phyloP scores from a whole-genome alignment of 345 rosid genomes.

The Corymbia maculata region DNA sequence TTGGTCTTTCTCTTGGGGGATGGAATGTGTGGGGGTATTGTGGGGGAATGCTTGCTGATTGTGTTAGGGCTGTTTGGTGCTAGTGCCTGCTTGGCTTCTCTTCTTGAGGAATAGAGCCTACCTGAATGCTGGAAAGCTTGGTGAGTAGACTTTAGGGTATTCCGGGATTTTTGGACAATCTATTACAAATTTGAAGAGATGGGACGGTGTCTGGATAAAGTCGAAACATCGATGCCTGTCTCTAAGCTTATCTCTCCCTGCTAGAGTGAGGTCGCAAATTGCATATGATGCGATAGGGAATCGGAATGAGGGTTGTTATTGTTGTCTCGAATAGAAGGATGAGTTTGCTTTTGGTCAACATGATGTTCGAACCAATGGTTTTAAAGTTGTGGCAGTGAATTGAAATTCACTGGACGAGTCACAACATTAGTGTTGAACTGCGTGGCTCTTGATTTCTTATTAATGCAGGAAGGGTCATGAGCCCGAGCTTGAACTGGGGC shows the following conservation, averaged over 20 bases:
- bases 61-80: background rate
- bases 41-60: background rate
- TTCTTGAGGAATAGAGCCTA: background rate
- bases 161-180: background rate
- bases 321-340: background rate
- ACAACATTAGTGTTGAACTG: background rate
- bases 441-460: background rate
- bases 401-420: background rate
- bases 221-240: background rate
- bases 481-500: rapidly evolving
- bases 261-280: background rate
- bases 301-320: background rate
- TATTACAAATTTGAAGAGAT: background rate
- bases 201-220: background rate
- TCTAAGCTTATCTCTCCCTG: background rate
- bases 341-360: background rate
- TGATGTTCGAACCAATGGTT: background rate
- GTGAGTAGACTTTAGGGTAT: background rate
- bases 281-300: background rate
- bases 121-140: background rate
- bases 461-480: background rate
- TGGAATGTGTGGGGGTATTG: background rate
- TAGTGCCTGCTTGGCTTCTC: background rate
- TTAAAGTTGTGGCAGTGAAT: background rate
- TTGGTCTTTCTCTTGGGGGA: background rate